Evolutionary conservation across 441 rosid species (phyloP).

Genomic region (Syzygium malaccense): DNA sequence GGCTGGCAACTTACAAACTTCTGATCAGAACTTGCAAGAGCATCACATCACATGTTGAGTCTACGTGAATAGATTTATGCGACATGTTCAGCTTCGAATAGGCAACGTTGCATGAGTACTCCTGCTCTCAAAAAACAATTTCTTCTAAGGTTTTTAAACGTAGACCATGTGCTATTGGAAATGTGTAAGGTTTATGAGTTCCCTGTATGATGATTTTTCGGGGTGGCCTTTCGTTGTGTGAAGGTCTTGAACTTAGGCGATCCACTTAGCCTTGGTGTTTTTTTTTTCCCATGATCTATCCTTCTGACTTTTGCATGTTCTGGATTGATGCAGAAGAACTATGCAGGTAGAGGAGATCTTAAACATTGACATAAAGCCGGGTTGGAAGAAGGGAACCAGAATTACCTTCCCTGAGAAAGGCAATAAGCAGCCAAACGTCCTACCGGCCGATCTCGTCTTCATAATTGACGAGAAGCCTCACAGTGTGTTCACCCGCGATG

Average conservation of each 20-base stretch:
- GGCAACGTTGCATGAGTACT: not conserved
- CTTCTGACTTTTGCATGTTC: not conserved
- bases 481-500: conserved; percentile 52
- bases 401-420: conserved; percentile 86
- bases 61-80: not conserved
- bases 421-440: conserved; percentile 53
- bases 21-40: not conserved
- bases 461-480: conserved; percentile 76
- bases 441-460: conserved; percentile 70
- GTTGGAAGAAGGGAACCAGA: conserved; percentile 88
- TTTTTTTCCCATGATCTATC: not conserved
- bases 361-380: conserved; percentile 61
- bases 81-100: not conserved
- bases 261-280: not conserved
- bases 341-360: conserved; percentile 63
- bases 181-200: not conserved
- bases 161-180: not conserved
- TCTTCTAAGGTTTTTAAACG: not conserved
- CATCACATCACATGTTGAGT: not conserved
- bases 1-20: not conserved
- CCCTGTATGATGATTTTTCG: not conserved
- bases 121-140: not conserved
- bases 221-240: not conserved
- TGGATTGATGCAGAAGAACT: conserved; percentile 44
- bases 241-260: not conserved